Evolutionary conservation across 2,329 filamentous ascomycete genomes (phyloP).

Genomic region (Aspergillus transmontanensis): DNA sequence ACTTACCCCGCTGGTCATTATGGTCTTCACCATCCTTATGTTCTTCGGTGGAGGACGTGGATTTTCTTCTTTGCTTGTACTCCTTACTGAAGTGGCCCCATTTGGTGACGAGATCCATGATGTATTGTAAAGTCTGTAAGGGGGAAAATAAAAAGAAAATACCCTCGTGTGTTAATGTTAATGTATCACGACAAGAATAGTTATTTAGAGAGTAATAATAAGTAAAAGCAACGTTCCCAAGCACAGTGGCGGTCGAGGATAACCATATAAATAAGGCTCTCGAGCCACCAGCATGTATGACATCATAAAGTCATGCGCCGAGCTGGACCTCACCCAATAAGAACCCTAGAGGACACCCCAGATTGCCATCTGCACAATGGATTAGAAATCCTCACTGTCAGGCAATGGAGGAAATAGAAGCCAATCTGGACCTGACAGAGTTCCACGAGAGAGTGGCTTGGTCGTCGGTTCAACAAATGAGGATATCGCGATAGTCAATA

Average conservation of each 20-base stretch:
- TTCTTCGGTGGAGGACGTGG: too few relatives aligned
- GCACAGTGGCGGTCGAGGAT: background rate
- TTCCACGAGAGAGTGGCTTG: background rate
- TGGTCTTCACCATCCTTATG: background rate
- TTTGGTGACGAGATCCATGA: constrained; percentile 20
- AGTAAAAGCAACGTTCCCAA: background rate
- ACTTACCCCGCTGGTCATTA: constrained; percentile 14
- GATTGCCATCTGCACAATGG: background rate
- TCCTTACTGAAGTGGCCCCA: constrained; percentile 14
- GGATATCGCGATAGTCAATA: background rate
- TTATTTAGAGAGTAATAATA: background rate
- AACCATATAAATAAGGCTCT: background rate
- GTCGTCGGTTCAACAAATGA: background rate
- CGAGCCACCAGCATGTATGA: background rate
- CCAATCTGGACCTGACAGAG: background rate
- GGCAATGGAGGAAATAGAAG: background rate
- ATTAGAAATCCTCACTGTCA: background rate
- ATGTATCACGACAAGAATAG: background rate
- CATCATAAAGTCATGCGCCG: background rate
- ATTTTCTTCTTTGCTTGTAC: too few relatives aligned
- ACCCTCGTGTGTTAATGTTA: background rate
- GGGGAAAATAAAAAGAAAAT: background rate
- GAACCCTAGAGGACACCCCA: background rate
- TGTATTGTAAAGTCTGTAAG: background rate
- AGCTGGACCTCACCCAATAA: background rate